Base-by-base conservation (phyloP, 768 basidiomycete species). In the Xerocomus brunneocitrinus region DNA sequence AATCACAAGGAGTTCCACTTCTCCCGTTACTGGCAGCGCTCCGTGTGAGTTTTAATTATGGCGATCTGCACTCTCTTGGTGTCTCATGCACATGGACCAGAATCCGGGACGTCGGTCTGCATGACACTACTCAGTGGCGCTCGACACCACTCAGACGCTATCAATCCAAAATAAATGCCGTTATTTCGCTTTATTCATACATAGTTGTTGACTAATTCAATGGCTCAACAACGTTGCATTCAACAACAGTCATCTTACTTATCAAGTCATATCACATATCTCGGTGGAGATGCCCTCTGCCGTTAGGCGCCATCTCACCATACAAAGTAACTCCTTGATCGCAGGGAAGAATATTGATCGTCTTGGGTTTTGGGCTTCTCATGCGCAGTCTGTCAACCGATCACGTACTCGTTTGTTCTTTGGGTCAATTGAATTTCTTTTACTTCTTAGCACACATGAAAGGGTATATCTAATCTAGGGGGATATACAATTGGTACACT, bases 391-490 rank as follows among this genome's bases (percentile, higher is more conserved):
- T 30, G 16, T 35, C 42, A 53, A 22, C 25, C 49, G n/a, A 51
- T 63, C 61, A 60, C 61, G 61, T 60, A 65, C 24, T 13, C 36
- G 12, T 25, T 36, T 14, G 42, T 28, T 48, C 45, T 22, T 32
- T 14, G 35, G 45, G 24, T 38, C n/a, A 14, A 35, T 16, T 46
- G n/a, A 1, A 50, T 42, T 0, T 28, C 16, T 40, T 40, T 46
- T 43, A 34, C 40, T 30, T 38, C 9, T 50, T 49, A n/a, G 42
- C 25, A 46, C 49, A 54, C 43, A 55, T 41, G 35, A 31, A 34
- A 10, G 65, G 64, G 64, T 66, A 66, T 65, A 53, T 49, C 47
- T 27, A 47, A 47, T 66, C 53, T 51, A 66, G 22, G n/a, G 35
- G 52, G 35, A 60, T 56, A 67, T 65, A 47, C 32, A 39, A 40